Base-by-base conservation (phyloP, 2,329 filamentous ascomycete genomes). In the Kalmusia sp. region DNA sequence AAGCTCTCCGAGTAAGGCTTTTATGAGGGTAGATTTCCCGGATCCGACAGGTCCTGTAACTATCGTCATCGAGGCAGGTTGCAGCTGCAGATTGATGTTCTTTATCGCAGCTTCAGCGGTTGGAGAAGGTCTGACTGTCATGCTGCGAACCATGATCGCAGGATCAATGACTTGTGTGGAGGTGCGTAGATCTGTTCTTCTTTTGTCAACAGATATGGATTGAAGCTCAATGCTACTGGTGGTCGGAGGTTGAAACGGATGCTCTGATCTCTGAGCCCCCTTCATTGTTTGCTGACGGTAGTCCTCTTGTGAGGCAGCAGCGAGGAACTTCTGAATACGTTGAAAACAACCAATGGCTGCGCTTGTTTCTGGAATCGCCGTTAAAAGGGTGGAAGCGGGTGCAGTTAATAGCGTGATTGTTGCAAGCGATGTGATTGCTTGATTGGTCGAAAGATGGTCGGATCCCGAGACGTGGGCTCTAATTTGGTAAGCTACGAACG, bases 21-120 rank as follows among this genome's bases (percentile, higher is more conserved):
- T 59, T 4, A 56, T 34, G 8, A 82, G 55, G 3, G 78, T 79
- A 14, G 79, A 34, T 45, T 61, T 61, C 19, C 55, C 58, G 17
- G 40, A 51, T n/a, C 52, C 54, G 17, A 52, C 49, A 6, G 58
- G 58, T 8, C 58, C 58, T 31, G 35, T 49, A 27, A 49, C 40
- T 21, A 48, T 48, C 21, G 45, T 48, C 21, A 33, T 48, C 31
- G 45, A 48, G 45, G 31, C 45, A 48, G 38, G 31, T 38, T 48
- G 37, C 37, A 48, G 25, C 31, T 48, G 45, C 38, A 48, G 37
- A 48, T 48, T 25, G 38, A 48, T 48, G 21, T 48, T 22, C 45
- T 33, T 48, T 14, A 48, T 48, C 21, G 45, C 33, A 48, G 45
- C 33, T 38, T 38, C 33, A 48, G 45, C 33, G 38, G 3, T 48